Evolutionary conservation across 495 filamentous ascomycete genomes (phyloP).

Genomic region (Penicillium desertorum): DNA sequence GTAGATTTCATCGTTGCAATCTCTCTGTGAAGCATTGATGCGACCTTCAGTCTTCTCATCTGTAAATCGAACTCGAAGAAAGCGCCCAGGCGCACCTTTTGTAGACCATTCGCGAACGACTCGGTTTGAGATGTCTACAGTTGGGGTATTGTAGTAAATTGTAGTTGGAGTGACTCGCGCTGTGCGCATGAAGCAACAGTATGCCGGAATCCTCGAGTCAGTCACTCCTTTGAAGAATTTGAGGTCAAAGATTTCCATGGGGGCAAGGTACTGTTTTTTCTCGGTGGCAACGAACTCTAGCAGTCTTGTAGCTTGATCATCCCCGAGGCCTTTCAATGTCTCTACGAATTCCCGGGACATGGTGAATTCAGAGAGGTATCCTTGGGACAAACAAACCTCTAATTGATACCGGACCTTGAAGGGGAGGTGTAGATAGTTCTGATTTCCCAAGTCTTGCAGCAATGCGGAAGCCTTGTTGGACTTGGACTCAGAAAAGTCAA

Average conservation of each 20-base stretch:
- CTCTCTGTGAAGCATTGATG: slow-evolving; percentile 55
- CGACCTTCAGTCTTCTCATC: slow-evolving; percentile 71
- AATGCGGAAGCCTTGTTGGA: slow-evolving; percentile 17
- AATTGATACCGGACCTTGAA: slow-evolving; percentile 86
- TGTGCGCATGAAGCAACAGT: slow-evolving; percentile 73
- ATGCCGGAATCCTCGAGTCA: slow-evolving; percentile 58
- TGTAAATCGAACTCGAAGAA: slow-evolving; percentile 87
- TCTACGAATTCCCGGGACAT: slow-evolving; percentile 64
- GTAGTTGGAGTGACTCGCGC: slow-evolving; percentile 81
- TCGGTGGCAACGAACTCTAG: slow-evolving; percentile 63
- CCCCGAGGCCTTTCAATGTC: slow-evolving; percentile 53
- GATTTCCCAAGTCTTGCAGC: slow-evolving; percentile 34
- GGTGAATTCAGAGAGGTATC: slow-evolving; percentile 75
- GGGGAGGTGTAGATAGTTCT: slow-evolving; percentile 50
- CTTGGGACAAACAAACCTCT: slow-evolving; percentile 84
- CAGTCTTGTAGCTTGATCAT: slow-evolving; percentile 49
- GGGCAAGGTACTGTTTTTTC: slow-evolving; percentile 61
- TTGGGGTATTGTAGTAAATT: slow-evolving; percentile 72
- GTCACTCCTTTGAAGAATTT: slow-evolving; percentile 44
- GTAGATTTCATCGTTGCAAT: slow-evolving; percentile 68
- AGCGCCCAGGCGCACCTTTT: slow-evolving; percentile 67
- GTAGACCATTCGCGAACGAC: slow-evolving; percentile 71
- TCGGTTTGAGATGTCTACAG: slow-evolving; percentile 83
- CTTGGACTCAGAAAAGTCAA: slow-evolving; percentile 42
- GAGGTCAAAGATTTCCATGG: slow-evolving; percentile 70